Base-by-base conservation (phyloP, 345 rosid species). In the Populus nigra region DNA sequence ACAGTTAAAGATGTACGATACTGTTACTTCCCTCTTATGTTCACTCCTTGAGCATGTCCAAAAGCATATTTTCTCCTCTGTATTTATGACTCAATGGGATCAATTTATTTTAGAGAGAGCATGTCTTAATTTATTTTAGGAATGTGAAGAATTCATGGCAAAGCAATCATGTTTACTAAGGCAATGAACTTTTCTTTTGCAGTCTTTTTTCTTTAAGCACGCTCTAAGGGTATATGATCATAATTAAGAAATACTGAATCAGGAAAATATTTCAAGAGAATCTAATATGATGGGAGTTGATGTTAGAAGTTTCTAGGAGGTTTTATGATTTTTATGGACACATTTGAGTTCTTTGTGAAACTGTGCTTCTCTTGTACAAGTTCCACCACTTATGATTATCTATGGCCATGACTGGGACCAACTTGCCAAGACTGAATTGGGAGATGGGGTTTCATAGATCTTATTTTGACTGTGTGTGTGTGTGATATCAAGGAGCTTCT, bases 91-190 rank as follows among this genome's bases (percentile, higher is more conserved):
- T 9, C 23, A 11, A 10, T 23, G 65, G 10, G 62, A n/a, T 57
- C 27, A n/a, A n/a, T n/a, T 57, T 72, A 1, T 53, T 33, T 7
- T 18, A 17, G 67, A 9, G 63, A 73, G 66, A 75, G 73, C 68
- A 72, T 74, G 55, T 29, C 47, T 47, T 77, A 71, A 69, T 69
- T 71, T 72, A 33, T 36, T 47, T 43, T 33, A 53, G 13, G 20
- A 35, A 15, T 65, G 65, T 43, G 7, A 39, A 38, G 27, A 62
- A 65, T 70, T 22, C 36, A 31, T 29, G 41, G n/a, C 72, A n/a
- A 41, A 23, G 17, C 39, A 69, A 33, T 69, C 43, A 23, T 25
- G 12, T 38, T 25, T n/a, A 22, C 16, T 2, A 39, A 68, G 35
- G 43, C 6, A 20, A 39, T 68, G 45, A 68, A 38, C 39, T 36